Conservation (phyloP, 2,329 filamentous ascomycete genomes). For the Curvularia spicifera region DNA sequence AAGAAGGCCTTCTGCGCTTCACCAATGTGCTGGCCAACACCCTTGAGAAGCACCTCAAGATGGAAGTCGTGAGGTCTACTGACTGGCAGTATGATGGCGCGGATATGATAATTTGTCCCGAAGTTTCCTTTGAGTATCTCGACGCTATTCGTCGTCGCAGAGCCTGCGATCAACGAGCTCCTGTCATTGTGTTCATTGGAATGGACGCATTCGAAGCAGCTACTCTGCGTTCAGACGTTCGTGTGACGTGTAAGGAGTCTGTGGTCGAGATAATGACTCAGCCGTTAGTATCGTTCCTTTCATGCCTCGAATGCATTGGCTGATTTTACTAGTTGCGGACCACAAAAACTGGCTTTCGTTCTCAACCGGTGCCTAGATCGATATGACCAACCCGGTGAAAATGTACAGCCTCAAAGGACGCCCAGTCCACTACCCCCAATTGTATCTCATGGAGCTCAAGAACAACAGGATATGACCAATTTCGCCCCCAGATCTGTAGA, state of each 20-base stretch:
- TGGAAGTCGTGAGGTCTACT: constrained; percentile 36
- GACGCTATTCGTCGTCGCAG: constrained; percentile 27
- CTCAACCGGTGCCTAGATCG: constrained; percentile 41
- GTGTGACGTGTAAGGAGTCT: constrained; percentile 36
- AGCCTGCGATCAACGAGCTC: constrained; percentile 16
- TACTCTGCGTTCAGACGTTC: constrained; percentile 42
- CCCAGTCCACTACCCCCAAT: background rate
- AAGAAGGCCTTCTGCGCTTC: constrained; percentile 30
- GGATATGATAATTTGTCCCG: constrained; percentile 44
- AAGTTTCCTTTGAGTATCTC: constrained; percentile 44
- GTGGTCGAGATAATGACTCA: constrained; percentile 46
- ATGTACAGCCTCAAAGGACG: constrained; percentile 9
- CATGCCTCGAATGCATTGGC: background rate
- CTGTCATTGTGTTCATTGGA: constrained; percentile 42
- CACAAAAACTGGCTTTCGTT: constrained; percentile 41
- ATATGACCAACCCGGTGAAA: constrained; percentile 31
- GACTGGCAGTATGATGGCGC: constrained; percentile 33
- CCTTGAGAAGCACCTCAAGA: constrained; percentile 33
- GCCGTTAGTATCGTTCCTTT: constrained; percentile 30
- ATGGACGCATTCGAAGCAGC: constrained; percentile 44
- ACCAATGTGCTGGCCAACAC: constrained; percentile 29
- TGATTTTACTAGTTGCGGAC: constrained; percentile 36
- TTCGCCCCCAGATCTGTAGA: background rate
- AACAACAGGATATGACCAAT: background rate
- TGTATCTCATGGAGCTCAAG: background rate